These are phyloP conservation scores for Lupinus albus DNA, from an alignment of 306 rosid genomes.

Conservation along the genomic window DNA sequence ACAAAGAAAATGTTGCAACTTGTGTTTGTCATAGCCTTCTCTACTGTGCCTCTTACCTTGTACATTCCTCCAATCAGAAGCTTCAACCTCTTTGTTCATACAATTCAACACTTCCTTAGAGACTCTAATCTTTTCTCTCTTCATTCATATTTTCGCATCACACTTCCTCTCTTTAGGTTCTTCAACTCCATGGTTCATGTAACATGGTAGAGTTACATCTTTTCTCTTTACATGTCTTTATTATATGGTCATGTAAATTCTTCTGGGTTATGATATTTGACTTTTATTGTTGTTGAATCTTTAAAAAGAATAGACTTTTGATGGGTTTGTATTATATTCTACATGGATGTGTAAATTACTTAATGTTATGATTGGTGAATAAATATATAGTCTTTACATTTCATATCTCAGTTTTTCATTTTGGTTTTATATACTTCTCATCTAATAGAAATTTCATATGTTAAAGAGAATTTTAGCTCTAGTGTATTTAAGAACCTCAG, in stretches of 20 bases:
- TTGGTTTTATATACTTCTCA: no score
- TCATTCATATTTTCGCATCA: constrained; percentile 58
- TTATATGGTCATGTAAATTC: not conserved
- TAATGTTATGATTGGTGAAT: constrained; percentile 1
- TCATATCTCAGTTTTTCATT: not conserved
- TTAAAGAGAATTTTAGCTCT: no score
- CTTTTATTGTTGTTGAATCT: not conserved
- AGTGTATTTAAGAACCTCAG: no score
- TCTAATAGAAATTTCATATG: no score
- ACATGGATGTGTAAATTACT: constrained; percentile 6
- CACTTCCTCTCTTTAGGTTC: constrained; percentile 66
- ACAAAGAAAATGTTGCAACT: constrained; percentile 64
- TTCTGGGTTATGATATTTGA: not conserved
- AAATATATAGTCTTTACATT: not conserved
- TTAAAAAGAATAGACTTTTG: not conserved
- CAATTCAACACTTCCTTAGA: constrained; percentile 55
- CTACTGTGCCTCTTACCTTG: constrained; percentile 82
- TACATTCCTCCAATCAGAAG: constrained; percentile 87
- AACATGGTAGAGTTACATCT: constrained; percentile 45
- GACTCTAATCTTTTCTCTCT: constrained; percentile 49
- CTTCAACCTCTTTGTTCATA: constrained; percentile 67
- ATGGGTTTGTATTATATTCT: constrained; percentile 1
- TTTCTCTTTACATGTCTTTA: not conserved
- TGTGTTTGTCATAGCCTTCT: constrained; percentile 81
- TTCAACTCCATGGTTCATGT: constrained; percentile 49